These are phyloP conservation scores for Saururus chinensis DNA, from an alignment of 164 flowering plant species.

Conservation along the genomic window DNA sequence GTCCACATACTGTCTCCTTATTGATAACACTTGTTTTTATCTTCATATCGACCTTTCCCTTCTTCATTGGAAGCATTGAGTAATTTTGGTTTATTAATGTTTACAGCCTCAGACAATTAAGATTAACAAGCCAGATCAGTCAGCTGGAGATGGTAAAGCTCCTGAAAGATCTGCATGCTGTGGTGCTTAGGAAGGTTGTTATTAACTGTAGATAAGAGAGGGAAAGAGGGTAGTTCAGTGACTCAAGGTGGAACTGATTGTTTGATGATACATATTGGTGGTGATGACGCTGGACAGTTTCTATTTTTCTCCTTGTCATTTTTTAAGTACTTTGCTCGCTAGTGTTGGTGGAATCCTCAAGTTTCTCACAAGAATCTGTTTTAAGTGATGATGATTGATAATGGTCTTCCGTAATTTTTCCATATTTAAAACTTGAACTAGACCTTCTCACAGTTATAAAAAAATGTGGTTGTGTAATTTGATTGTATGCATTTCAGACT, in stretches of 20 bases:
- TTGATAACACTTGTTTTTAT: not conserved
- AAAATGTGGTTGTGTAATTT: no score
- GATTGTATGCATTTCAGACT: no score
- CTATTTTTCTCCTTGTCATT: conserved; percentile 13
- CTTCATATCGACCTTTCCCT: not conserved
- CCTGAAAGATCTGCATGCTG: conserved; percentile 68
- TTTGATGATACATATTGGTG: conserved; percentile 1
- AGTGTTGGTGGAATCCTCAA: conserved; percentile 8
- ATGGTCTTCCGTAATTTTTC: not conserved
- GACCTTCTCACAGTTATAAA: no score
- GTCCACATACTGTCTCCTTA: not conserved
- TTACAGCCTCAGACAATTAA: conserved; percentile 67
- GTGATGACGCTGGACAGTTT: conserved; percentile 6
- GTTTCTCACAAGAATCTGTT: not conserved
- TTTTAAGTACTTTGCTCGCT: conserved; percentile 5
- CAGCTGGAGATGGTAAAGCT: conserved; percentile 42
- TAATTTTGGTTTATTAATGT: conserved; percentile 3
- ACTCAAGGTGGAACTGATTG: not conserved
- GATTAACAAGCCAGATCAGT: conserved; percentile 57
- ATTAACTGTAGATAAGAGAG: conserved; percentile 3
- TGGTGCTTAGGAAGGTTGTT: conserved; percentile 33
- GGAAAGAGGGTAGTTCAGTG: not conserved
- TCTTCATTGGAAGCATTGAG: not conserved
- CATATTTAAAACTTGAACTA: no score
- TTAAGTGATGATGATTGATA: not conserved